Base-by-base conservation (phyloP, 805 yeast species). In the Yarrowia keelungensis region DNA sequence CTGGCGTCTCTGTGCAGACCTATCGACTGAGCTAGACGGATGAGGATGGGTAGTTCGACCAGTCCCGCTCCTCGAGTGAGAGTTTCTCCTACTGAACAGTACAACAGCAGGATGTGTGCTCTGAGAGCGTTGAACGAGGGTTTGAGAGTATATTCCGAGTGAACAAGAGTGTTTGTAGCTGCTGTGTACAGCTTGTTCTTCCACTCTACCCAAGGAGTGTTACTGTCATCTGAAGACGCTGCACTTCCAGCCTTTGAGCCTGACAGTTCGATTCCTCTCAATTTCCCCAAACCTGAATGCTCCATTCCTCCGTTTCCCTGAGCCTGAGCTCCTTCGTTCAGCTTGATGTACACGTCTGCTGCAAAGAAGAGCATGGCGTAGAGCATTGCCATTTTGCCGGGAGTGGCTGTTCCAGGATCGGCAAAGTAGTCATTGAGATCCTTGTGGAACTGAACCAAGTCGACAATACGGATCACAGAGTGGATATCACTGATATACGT, bases 331-430 rank as follows among this genome's bases (percentile, higher is more conserved):
- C 47, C 45, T 4, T 61, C 45, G 19, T 46, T 41, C 67, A 47
- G 39, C 12, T 59, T 59, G n/a, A 45, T 43, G 65, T 43, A 42
- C 11, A 62, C 67, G 45, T 62, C 67, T 26, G 47, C 45, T 8
- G 67, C 67, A 10, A 62, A 62, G 7, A 26, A 39, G 1, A 62
- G 47, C 67, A 62, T 62, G 39, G 67, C 67, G 32, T 49, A 62
- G 11, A 62, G 9, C 67, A 62, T 19, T 4, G 67, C 56, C 56
- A 36, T 15, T 22, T 38, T 46, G 14, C 53, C 67, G 0, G 67
- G 47, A 0, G 56, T 47, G 8, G 47, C 45, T 22, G 67, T 38
- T 9, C 14, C 11, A 2, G 56, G 47, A 3, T 62, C 56, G 14
- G 36, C 67, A 36, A 47, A 46, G 47, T 10, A 62, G 11, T 38